phyloP scores from a whole-genome alignment of 2,329 filamentous ascomycete species.

The Colletotrichum nymphaeae region DNA sequence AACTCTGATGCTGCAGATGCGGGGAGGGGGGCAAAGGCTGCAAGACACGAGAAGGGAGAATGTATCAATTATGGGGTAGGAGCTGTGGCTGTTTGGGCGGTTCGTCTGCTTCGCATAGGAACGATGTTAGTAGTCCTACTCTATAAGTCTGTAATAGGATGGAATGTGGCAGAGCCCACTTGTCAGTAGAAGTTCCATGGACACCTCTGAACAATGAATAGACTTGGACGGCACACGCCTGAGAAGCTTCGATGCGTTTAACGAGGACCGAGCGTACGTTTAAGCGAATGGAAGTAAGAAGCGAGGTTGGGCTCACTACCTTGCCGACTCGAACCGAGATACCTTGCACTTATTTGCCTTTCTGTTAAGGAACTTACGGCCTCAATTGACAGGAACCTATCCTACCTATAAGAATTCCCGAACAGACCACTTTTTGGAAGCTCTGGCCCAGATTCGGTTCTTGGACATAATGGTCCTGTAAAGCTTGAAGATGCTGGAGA shows the following conservation, averaged over 20 bases:
- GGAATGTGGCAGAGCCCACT: background rate
- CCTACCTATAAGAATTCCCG: background rate
- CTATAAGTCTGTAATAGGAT: background rate
- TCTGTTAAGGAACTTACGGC: no score
- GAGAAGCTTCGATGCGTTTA: conserved; percentile 17
- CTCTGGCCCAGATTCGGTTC: background rate
- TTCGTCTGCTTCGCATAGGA: background rate
- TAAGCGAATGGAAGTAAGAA: background rate
- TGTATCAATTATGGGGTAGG: background rate
- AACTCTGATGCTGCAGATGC: conserved; percentile 17
- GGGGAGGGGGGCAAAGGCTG: background rate
- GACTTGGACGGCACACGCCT: background rate
- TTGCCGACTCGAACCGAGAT: background rate
- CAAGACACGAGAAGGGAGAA: background rate
- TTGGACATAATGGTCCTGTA: background rate
- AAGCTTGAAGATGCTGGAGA: background rate
- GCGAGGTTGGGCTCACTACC: conserved; percentile 7
- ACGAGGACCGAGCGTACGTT: conserved; percentile 13
- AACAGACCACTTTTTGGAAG: background rate
- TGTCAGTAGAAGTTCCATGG: background rate
- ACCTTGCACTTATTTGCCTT: background rate
- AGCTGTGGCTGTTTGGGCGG: no score
- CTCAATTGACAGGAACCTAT: background rate
- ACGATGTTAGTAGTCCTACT: background rate
- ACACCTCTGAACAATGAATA: background rate